phyloP scores from a whole-genome alignment of 2,329 filamentous ascomycete species.

The Mycosphaerella sp. region DNA sequence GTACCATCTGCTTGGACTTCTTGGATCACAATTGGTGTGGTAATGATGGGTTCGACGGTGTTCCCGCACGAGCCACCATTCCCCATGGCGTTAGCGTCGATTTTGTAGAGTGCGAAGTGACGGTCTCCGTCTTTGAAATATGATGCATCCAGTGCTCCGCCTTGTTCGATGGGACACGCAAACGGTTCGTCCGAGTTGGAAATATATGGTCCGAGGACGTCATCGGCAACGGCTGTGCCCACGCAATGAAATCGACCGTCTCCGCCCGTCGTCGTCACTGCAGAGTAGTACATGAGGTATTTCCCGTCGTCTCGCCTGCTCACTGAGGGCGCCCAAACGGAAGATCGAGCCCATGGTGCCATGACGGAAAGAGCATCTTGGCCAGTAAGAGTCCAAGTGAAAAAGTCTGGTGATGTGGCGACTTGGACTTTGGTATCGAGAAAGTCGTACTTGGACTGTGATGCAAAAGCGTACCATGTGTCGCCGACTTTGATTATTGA shows the following conservation, averaged over 20 bases:
- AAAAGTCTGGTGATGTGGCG: conserved; percentile 33
- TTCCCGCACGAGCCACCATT: conserved; percentile 27
- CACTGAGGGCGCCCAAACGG: conserved; percentile 36
- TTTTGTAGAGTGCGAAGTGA: conserved; percentile 28
- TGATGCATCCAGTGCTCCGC: conserved; percentile 29
- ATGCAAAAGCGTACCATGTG: conserved; percentile 36
- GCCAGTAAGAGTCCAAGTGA: conserved; percentile 27
- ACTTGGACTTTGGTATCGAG: conserved; percentile 32
- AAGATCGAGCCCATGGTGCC: conserved; percentile 27
- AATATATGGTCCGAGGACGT: conserved; percentile 26
- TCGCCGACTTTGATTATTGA: conserved; percentile 30
- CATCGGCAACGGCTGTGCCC: conserved; percentile 23
- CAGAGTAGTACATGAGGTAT: conserved; percentile 31
- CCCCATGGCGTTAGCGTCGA: conserved; percentile 29
- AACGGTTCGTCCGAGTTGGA: conserved; percentile 22
- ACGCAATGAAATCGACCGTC: conserved; percentile 26
- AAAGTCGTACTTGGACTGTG: conserved; percentile 25
- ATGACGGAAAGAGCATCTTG: conserved; percentile 31
- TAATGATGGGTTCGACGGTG: conserved; percentile 17
- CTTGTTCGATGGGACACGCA: conserved; percentile 26
- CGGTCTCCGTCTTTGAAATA: conserved; percentile 26
- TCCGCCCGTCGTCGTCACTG: conserved; percentile 24
- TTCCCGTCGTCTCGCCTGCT: conserved; percentile 23
- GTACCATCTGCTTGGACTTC: conserved; percentile 24
- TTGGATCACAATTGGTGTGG: conserved; percentile 29